Conservation (phyloP, 1,284 basidiomycete species). For the Puccinia hordei region DNA sequence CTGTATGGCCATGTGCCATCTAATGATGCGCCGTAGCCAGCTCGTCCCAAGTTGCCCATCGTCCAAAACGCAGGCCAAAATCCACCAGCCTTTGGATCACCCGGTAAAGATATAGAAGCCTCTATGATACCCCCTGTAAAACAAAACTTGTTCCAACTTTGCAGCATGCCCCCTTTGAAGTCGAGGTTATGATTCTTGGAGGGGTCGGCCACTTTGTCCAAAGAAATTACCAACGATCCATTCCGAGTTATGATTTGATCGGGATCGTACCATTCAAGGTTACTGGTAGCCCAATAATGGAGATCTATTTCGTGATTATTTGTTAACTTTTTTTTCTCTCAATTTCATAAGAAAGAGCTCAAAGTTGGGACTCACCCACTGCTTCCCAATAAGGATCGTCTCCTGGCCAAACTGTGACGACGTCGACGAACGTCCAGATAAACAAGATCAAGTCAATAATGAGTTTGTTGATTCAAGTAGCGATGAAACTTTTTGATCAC, state of each 20-base stretch:
- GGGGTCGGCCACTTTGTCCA: constrained; percentile 62
- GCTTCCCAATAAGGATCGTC: constrained; percentile 63
- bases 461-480: no score
- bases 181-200: constrained; percentile 69
- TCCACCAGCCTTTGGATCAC: constrained; percentile 61
- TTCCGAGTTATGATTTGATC: constrained; percentile 73
- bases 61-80: constrained; percentile 84
- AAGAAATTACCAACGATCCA: constrained; percentile 77
- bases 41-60: constrained; percentile 84
- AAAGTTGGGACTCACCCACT: constrained; percentile 56
- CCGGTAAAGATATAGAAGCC: constrained; percentile 77
- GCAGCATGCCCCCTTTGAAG: constrained; percentile 67
- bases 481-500: not conserved
- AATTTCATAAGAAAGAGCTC: not conserved
- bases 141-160: constrained; percentile 76
- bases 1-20: constrained; percentile 76
- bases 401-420: constrained; percentile 65
- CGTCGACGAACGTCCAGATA: not conserved
- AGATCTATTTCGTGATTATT: constrained; percentile 75
- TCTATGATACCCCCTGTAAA: constrained; percentile 79
- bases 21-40: constrained; percentile 77
- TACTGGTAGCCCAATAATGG: constrained; percentile 71
- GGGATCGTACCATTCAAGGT: constrained; percentile 78
- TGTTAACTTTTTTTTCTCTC: no score
- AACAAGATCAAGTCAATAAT: not conserved